phyloP scores from a whole-genome alignment of 2,329 filamentous ascomycete genomes.

The Penicillium rolfsii region DNA sequence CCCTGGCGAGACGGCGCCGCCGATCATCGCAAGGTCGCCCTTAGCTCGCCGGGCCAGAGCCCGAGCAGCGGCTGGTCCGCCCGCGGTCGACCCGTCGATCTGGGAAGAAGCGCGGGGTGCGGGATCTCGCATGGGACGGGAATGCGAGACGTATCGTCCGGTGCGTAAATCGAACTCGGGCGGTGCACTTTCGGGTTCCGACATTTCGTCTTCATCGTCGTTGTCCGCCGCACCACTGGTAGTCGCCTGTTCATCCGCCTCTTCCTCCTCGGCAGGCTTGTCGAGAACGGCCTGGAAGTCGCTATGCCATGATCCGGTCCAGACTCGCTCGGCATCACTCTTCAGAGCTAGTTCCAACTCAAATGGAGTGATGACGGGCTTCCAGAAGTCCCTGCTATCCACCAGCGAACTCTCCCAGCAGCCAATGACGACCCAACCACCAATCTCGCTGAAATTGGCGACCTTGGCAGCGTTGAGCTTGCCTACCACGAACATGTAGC shows the following conservation, averaged over 20 bases:
- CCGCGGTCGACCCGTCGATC: slow-evolving; percentile 30
- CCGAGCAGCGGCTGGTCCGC: slow-evolving; percentile 35
- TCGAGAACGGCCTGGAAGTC: slow-evolving; percentile 74
- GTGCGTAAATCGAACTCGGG: slow-evolving; percentile 93
- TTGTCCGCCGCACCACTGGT: slow-evolving; percentile 32
- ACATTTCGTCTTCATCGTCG: slow-evolving; percentile 62
- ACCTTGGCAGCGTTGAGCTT: slow-evolving; percentile 95
- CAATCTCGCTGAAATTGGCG: slow-evolving; percentile 93
- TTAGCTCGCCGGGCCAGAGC: slow-evolving; percentile 67
- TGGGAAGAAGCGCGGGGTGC: slow-evolving; percentile 35
- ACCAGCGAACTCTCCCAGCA: slow-evolving; percentile 97
- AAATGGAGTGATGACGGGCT: slow-evolving; percentile 91
- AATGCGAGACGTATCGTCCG: slow-evolving; percentile 78
- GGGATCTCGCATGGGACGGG: slow-evolving; percentile 53
- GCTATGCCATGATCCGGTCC: slow-evolving; percentile 87
- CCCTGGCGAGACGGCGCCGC: slow-evolving; percentile 85
- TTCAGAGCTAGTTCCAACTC: slow-evolving; percentile 80
- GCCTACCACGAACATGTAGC: slow-evolving; percentile 93
- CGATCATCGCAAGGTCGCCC: slow-evolving; percentile 77
- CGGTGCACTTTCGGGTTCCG: slow-evolving; percentile 68
- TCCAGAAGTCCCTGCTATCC: slow-evolving; percentile 86
- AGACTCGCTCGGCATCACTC: slow-evolving; percentile 74
- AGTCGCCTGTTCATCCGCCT: slow-evolving; percentile 31
- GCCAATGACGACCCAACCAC: slow-evolving; percentile 94
- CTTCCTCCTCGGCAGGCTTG: slow-evolving; percentile 27